A percentile compares a stretch with the other conserved stretches of the same genome.
Evolutionary conservation across 192 early-diverging fungal species (phyloP).

Genomic region (Lobulomyces angularis): DNA sequence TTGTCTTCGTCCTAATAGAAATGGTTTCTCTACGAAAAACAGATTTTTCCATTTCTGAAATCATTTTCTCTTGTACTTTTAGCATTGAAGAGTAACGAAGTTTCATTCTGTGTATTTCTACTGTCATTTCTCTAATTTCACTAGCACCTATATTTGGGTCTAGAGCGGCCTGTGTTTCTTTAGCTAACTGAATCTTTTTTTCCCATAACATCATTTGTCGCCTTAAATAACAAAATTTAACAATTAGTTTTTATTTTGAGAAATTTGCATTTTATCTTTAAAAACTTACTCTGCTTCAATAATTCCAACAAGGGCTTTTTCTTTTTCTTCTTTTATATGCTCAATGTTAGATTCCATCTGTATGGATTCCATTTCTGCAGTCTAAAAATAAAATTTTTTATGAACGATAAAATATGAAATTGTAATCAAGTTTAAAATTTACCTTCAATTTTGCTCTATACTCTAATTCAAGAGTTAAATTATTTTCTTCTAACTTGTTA

Average conservation of each 20-base stretch:
- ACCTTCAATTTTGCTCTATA: constrained; percentile 41
- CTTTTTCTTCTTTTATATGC: constrained; percentile 33
- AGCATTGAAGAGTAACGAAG: constrained; percentile 43
- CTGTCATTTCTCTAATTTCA: constrained; percentile 45
- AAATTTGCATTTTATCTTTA: constrained; percentile 4
- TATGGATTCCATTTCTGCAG: constrained; percentile 38
- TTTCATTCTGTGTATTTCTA: constrained; percentile 54
- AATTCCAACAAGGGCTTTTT: constrained; percentile 36
- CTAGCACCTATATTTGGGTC: constrained; percentile 51
- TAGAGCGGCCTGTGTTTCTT: constrained; percentile 48
- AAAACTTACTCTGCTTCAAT: constrained; percentile 43
- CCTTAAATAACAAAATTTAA: constrained; percentile 12
- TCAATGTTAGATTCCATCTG: constrained; percentile 35
- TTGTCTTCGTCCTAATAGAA: constrained; percentile 22
- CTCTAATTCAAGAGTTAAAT: constrained; percentile 44
- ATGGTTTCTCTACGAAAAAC: constrained; percentile 46
- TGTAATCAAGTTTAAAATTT: constrained; percentile 1
- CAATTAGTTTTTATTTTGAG: neutral
- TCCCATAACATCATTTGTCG: constrained; percentile 57
- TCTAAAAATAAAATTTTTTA: constrained; percentile 3
- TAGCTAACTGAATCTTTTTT: constrained; percentile 55
- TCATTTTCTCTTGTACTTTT: constrained; percentile 52
- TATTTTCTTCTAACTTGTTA: constrained; percentile 38
- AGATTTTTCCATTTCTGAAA: constrained; percentile 52
- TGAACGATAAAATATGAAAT: constrained; percentile 1